Conservation (phyloP, 441 rosid species). For the Adansonia madagascariensis region DNA sequence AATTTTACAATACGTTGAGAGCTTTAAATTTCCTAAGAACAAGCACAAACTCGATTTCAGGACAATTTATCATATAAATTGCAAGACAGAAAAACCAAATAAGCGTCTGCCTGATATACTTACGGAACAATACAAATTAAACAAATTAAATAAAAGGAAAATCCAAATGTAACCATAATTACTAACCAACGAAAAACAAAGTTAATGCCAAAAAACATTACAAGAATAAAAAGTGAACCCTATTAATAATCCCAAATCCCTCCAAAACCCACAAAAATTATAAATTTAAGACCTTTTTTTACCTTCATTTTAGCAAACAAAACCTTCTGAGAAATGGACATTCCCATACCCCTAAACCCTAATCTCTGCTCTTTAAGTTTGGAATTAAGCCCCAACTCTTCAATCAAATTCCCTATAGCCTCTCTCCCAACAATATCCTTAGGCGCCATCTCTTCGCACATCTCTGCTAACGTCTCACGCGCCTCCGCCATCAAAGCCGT, state of each 20-base stretch:
- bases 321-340: conserved; percentile 76
- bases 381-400: conserved; percentile 78
- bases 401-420: conserved; percentile 63
- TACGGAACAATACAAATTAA: neutral
- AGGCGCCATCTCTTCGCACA: conserved; percentile 61
- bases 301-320: conserved; percentile 72
- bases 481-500: conserved; percentile 75
- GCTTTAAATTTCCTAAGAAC: neutral
- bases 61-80: neutral
- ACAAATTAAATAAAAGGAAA: neutral
- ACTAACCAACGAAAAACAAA: neutral
- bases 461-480: conserved; percentile 60
- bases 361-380: conserved; percentile 64
- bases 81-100: neutral
- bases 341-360: conserved; percentile 54
- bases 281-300: conserved; percentile 20
- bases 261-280: neutral
- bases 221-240: neutral
- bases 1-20: neutral
- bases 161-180: conserved; percentile 3
- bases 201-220: neutral
- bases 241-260: neutral
- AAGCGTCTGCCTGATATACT: neutral
- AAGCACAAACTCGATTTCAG: neutral
- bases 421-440: conserved; percentile 62